Evolutionary conservation across 768 basidiomycete genomes (phyloP).

Genomic region (Leucocoprinus birnbaumii): DNA sequence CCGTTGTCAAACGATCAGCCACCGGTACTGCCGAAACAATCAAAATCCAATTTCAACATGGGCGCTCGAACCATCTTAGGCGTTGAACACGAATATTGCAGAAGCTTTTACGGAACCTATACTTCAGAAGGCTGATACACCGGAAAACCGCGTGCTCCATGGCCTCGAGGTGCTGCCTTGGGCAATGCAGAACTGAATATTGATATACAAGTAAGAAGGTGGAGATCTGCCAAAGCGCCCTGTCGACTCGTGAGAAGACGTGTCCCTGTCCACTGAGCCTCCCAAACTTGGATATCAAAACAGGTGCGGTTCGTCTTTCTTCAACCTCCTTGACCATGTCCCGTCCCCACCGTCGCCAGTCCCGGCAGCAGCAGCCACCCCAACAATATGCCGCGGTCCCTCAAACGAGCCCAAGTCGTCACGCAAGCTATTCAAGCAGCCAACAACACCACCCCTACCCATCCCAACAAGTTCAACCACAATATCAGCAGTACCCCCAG

Average conservation of each 20-base stretch:
- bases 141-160: not conserved
- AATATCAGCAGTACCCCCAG: not conserved
- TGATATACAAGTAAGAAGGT: conserved; percentile 6
- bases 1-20: no score
- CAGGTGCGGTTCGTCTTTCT: conserved; percentile 13
- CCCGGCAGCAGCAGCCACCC: conserved; percentile 44
- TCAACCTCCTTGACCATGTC: conserved; percentile 27
- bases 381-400: conserved; percentile 64
- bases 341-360: conserved; percentile 31
- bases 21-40: no score
- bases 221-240: conserved; percentile 14
- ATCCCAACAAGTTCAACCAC: conserved; percentile 8
- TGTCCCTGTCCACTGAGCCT: conserved; percentile 14
- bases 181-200: not conserved
- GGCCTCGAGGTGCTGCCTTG: conserved; percentile 5
- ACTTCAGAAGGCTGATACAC: not conserved
- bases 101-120: not conserved
- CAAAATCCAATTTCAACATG: not conserved
- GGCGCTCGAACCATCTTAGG: not conserved
- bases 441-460: conserved; percentile 19
- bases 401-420: conserved; percentile 41
- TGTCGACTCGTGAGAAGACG: conserved; percentile 23
- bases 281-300: conserved; percentile 17
- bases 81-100: not conserved
- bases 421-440: conserved; percentile 20